Evolutionary conservation across 768 basidiomycete genomes (phyloP).

Genomic region (Atractiella rhizophila): DNA sequence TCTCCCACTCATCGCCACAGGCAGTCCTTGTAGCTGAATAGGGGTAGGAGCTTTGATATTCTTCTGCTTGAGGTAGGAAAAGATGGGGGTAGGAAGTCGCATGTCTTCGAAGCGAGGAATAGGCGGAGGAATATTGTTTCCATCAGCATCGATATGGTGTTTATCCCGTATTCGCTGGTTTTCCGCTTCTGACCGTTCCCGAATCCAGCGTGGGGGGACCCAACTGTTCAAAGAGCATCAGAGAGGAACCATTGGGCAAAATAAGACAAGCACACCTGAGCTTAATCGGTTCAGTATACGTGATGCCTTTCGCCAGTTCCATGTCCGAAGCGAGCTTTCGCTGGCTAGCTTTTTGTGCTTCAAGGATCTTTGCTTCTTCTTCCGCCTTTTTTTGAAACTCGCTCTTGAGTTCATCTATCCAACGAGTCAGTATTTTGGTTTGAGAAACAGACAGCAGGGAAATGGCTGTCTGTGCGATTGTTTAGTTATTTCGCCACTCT

Average conservation of each 20-base stretch:
- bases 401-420: slow-evolving; percentile 57
- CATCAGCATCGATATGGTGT: slow-evolving; percentile 82
- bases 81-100: slow-evolving; percentile 76
- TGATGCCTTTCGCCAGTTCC: slow-evolving; percentile 77
- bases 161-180: slow-evolving; percentile 56
- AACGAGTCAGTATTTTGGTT: no score
- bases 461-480: no score
- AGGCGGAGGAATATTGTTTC: slow-evolving; percentile 75
- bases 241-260: background rate
- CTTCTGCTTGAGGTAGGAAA: slow-evolving; percentile 58
- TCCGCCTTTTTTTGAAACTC: slow-evolving; percentile 65
- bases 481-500: no score
- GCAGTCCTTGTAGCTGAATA: slow-evolving; percentile 90
- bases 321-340: slow-evolving; percentile 75
- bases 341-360: slow-evolving; percentile 59
- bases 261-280: slow-evolving; percentile 37
- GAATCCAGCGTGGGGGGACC: slow-evolving; percentile 61
- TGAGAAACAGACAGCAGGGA: no score
- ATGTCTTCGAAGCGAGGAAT: slow-evolving; percentile 92
- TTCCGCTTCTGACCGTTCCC: slow-evolving; percentile 41
- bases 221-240: slow-evolving; percentile 31
- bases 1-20: slow-evolving; percentile 84
- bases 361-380: slow-evolving; percentile 67
- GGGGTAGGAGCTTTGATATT: slow-evolving; percentile 72
- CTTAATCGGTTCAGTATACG: slow-evolving; percentile 61